These are phyloP conservation scores for Termitomyces titanicus DNA, from an alignment of 768 basidiomycete species.

Conservation along the genomic window DNA sequence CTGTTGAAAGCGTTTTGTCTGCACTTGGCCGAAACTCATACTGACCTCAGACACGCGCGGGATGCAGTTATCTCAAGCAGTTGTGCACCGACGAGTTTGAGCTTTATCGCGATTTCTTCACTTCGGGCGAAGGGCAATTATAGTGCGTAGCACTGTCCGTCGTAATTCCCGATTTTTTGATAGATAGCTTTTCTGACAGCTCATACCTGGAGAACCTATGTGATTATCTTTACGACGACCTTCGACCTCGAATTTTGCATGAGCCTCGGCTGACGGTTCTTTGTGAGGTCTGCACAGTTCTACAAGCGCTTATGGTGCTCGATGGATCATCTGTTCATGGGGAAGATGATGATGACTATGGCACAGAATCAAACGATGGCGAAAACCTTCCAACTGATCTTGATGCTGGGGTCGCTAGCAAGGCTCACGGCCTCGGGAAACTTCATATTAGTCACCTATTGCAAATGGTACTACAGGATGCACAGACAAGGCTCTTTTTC, in stretches of 20 bases:
- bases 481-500: conserved; percentile 94
- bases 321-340: conserved; percentile 49
- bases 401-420: conserved; percentile 23
- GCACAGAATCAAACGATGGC: conserved; percentile 8
- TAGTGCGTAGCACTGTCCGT: conserved; percentile 32
- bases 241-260: conserved; percentile 93
- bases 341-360: conserved; percentile 16
- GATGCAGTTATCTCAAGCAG: conserved; percentile 90
- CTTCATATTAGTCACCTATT: conserved; percentile 81
- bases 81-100: conserved; percentile 88
- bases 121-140: conserved; percentile 68
- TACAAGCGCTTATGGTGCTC: conserved; percentile 94
- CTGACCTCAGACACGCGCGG: conserved; percentile 69
- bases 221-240: conserved; percentile 92
- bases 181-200: conserved; percentile 39
- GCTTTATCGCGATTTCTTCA: conserved; percentile 83
- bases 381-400: conserved; percentile 39
- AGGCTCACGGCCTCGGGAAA: conserved; percentile 39
- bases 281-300: conserved; percentile 93
- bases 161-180: background rate
- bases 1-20: conserved; percentile 11
- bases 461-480: conserved; percentile 91
- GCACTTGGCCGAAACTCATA: background rate
- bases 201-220: conserved; percentile 88
- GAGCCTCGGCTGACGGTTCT: conserved; percentile 84